Evolutionary conservation across 176 grass and related monocot genomes (phyloP).

Genomic region (Raddia guianensis): DNA sequence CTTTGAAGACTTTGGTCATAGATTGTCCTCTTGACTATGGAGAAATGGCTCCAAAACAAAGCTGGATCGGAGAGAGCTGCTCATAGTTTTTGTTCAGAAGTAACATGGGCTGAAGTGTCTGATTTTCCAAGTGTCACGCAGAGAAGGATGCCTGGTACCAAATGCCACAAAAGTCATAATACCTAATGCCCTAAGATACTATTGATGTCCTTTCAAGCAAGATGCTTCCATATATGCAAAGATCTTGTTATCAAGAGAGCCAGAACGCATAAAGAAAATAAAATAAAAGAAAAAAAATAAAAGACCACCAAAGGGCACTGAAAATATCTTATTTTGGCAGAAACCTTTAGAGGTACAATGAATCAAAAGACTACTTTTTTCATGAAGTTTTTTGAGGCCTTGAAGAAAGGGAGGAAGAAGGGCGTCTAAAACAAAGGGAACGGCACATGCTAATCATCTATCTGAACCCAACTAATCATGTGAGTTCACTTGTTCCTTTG

Average conservation of each 20-base stretch:
- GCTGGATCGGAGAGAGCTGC: slow-evolving; percentile 28
- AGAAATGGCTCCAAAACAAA: slow-evolving; percentile 29
- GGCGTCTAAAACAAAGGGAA: slow-evolving; percentile 62
- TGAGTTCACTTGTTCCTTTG: slow-evolving; percentile 75
- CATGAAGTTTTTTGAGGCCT: slow-evolving; percentile 34
- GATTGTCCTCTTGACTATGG: slow-evolving; percentile 35
- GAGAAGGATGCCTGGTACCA: slow-evolving; percentile 23
- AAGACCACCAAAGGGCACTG: slow-evolving; percentile 33
- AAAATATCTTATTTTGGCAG: slow-evolving; percentile 33
- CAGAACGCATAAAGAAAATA: not conserved
- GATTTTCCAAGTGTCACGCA: slow-evolving; percentile 48
- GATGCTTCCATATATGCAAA: slow-evolving; percentile 48
- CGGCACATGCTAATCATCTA: slow-evolving; percentile 94
- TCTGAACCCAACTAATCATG: slow-evolving; percentile 82
- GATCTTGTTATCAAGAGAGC: slow-evolving; percentile 44
- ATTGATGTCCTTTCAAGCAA: slow-evolving; percentile 37
- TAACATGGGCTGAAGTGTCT: slow-evolving; percentile 50
- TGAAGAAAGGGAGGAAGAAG: slow-evolving; percentile 45
- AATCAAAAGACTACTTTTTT: slow-evolving; percentile 63
- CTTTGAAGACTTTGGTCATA: slow-evolving; percentile 29
- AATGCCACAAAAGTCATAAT: slow-evolving; percentile 45
- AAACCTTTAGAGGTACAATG: slow-evolving; percentile 66
- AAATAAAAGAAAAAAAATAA: not conserved
- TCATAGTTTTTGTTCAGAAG: slow-evolving; percentile 61
- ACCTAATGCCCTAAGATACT: slow-evolving; percentile 55